phyloP scores from a whole-genome alignment of 345 rosid species.

The Kernera saxatilis region DNA sequence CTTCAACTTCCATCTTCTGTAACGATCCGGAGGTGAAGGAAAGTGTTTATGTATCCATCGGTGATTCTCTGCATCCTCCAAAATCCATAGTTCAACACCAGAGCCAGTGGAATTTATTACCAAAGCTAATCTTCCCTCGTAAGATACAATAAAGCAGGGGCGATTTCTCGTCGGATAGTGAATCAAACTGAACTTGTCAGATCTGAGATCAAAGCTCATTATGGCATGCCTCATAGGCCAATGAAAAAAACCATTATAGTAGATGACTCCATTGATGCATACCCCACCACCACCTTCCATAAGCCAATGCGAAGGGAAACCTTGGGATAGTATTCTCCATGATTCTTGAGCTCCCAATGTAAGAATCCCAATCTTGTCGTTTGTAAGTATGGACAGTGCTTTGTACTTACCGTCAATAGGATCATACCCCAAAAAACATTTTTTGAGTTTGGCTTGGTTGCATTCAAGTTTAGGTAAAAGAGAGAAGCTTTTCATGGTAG shows the following conservation, averaged over 20 bases:
- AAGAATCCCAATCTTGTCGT: not conserved
- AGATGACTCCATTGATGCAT: not conserved
- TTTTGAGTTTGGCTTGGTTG: not conserved
- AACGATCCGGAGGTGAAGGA: not conserved
- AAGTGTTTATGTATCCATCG: not conserved
- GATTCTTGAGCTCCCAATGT: not conserved
- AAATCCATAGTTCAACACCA: not conserved
- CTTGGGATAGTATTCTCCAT: not conserved
- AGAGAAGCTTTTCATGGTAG: not conserved
- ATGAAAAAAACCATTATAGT: not conserved
- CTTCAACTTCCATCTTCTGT: not conserved
- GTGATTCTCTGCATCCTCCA: not conserved
- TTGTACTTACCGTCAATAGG: not conserved
- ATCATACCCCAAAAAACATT: not conserved
- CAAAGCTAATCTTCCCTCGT: not conserved
- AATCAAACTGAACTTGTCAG: not conserved
- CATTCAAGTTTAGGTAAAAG: not conserved
- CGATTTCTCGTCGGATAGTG: not conserved
- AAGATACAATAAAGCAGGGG: not conserved
- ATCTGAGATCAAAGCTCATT: not conserved
- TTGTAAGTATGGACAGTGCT: not conserved
- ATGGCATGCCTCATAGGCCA: not conserved
- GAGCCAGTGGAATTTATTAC: not conserved
- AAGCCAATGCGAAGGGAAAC: not conserved
- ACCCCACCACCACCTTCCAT: too few relatives aligned